Evolutionary conservation across 2,329 filamentous ascomycete species (phyloP).

Genomic region (Biscogniauxia marginata): DNA sequence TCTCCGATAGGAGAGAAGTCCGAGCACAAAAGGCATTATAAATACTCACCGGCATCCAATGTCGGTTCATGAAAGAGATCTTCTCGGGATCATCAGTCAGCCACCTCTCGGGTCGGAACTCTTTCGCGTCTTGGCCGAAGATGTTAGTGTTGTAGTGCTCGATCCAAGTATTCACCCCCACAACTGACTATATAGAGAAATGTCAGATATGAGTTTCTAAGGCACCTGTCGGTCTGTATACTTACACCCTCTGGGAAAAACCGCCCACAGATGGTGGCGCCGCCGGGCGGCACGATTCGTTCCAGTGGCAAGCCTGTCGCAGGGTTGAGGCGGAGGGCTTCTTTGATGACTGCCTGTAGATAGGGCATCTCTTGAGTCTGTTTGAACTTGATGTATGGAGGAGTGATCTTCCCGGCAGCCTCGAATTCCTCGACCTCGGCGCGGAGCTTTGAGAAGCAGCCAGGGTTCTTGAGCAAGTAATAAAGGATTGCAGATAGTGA

Average conservation of each 20-base stretch:
- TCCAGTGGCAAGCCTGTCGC: slow-evolving; percentile 49
- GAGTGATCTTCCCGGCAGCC: not conserved
- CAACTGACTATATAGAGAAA: slow-evolving; percentile 22
- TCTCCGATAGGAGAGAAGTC: no score
- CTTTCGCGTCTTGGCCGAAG: slow-evolving; percentile 34
- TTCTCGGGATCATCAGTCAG: slow-evolving; percentile 26
- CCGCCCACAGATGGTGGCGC: slow-evolving; percentile 38
- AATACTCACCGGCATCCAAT: slow-evolving; percentile 13
- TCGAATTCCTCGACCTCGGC: slow-evolving; percentile 12
- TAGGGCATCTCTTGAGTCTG: slow-evolving; percentile 46
- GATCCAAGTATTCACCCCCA: slow-evolving; percentile 39
- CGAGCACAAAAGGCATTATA: not conserved
- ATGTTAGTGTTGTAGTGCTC: slow-evolving; percentile 32
- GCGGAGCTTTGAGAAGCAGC: not conserved
- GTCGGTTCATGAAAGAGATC: slow-evolving; percentile 28
- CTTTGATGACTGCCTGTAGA: slow-evolving; percentile 52
- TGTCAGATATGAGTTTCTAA: not conserved
- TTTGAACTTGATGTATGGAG: slow-evolving; percentile 27
- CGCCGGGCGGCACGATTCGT: slow-evolving; percentile 45
- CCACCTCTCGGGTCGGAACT: slow-evolving; percentile 44
- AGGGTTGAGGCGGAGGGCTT: slow-evolving; percentile 50
- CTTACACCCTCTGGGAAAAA: slow-evolving; percentile 33
- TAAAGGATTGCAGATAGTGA: slow-evolving; percentile 45
- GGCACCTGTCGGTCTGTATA: not conserved
- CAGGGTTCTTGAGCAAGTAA: slow-evolving; percentile 36